These are phyloP conservation scores for Dipteronia sinensis DNA, from an alignment of 345 rosid species.

Conservation along the genomic window DNA sequence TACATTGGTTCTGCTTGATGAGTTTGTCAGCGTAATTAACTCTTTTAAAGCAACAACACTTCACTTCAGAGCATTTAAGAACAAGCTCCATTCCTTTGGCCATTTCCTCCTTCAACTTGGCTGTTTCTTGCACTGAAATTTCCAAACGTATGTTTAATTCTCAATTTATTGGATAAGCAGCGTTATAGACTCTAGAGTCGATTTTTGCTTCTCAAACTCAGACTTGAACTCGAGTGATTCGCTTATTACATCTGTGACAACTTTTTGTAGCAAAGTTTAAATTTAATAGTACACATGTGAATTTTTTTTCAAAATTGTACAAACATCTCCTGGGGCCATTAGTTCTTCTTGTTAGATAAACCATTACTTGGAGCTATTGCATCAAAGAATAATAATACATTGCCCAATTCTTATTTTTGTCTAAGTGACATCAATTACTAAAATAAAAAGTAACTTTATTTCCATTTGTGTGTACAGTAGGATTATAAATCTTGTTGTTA, in stretches of 20 bases:
- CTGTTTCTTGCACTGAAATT: slow-evolving; percentile 7
- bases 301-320: too few species aligned
- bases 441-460: too few species aligned
- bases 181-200: slow-evolving; percentile 14
- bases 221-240: slow-evolving; percentile 24
- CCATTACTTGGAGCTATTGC: too few species aligned
- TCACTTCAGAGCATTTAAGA: slow-evolving; percentile 10
- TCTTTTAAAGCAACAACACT: neutral
- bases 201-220: slow-evolving; percentile 17
- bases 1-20: slow-evolving; percentile 1
- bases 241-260: slow-evolving; percentile 3
- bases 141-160: slow-evolving; percentile 18
- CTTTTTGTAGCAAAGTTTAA: neutral
- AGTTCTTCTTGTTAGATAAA: too few species aligned
- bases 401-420: too few species aligned
- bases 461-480: too few species aligned
- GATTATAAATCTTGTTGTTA: too few species aligned
- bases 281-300: too few species aligned
- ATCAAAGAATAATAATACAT: too few species aligned
- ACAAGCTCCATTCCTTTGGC: slow-evolving; percentile 15
- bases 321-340: too few species aligned
- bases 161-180: slow-evolving; percentile 11
- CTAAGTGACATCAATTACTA: too few species aligned
- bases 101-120: slow-evolving; percentile 7
- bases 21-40: slow-evolving; percentile 18